Base-by-base conservation (phyloP, 1,139 yeast species). In the Meyerozyma elateridarum region DNA sequence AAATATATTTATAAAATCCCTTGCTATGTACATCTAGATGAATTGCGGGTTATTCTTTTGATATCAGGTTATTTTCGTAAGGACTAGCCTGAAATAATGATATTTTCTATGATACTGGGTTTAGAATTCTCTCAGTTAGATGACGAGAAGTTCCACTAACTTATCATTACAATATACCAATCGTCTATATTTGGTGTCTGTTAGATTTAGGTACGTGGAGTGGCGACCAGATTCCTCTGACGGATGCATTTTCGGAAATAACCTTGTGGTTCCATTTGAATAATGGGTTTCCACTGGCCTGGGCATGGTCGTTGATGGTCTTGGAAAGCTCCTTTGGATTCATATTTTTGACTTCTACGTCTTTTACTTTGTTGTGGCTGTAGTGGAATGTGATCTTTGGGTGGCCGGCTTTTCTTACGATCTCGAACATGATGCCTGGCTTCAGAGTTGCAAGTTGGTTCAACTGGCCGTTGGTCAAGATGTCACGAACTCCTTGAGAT, bases 141-240 rank as follows among this genome's bases (percentile, higher is more conserved):
- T n/a, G n/a, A n/a, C n/a, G n/a, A n/a, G n/a, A n/a, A n/a, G n/a
- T n/a, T n/a, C n/a, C n/a, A n/a, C n/a, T n/a, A n/a, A n/a, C n/a
- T n/a, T n/a, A n/a, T n/a, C n/a, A n/a, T n/a, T n/a, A n/a, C n/a
- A n/a, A n/a, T n/a, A n/a, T n/a, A n/a, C n/a, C n/a, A n/a, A 22
- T 6, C 22, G 20, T 21, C 52, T 64, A 85, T 35, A 85, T 73
- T 51, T 71, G 79, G 63, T 75, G 80, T 61, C 94, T 77, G 52
- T 65, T 67, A 24, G 67, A 65, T 55, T 84, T 81, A 39, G 77
- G 79, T 33, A 73, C 78, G 54, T 91, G 96, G 67, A 91, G 70
- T 36, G 98, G 98, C 31, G 96, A 87, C 98, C 99, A 91, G 33
- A 91, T 71, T 49, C 98, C 99, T 70, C 99, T 82, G 12, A 91